These are phyloP conservation scores for Salix caprea DNA, from an alignment of 345 rosid species.

Conservation along the genomic window DNA sequence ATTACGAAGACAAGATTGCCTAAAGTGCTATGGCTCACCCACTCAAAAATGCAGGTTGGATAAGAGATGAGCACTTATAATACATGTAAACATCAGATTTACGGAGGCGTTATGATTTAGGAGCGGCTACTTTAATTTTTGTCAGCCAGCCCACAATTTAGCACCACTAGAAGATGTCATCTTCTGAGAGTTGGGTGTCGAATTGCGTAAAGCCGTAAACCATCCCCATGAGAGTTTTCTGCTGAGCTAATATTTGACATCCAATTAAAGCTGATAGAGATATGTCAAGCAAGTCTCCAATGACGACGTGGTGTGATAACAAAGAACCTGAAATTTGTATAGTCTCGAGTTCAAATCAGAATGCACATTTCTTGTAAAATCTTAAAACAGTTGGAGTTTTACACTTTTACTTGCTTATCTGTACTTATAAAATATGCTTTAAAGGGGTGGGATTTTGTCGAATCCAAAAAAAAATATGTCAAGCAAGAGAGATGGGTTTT, in stretches of 20 bases:
- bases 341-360: no score
- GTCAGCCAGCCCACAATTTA: neutral
- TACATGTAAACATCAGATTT: no score
- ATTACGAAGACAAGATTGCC: no score
- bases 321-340: accelerated
- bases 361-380: accelerated
- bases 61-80: neutral
- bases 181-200: no score
- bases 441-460: no score
- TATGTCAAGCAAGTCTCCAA: no score
- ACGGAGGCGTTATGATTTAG: neutral
- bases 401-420: no score
- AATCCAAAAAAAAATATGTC: no score
- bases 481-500: neutral
- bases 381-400: accelerated
- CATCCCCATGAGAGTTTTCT: neutral
- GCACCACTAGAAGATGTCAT: neutral
- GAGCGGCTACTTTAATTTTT: neutral
- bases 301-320: accelerated
- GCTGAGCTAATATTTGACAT: neutral
- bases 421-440: accelerated
- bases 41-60: neutral
- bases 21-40: no score
- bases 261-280: neutral
- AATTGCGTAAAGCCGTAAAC: neutral